Base-by-base conservation (phyloP, 768 basidiomycete genomes). In the Boletus vermiculosoides region DNA sequence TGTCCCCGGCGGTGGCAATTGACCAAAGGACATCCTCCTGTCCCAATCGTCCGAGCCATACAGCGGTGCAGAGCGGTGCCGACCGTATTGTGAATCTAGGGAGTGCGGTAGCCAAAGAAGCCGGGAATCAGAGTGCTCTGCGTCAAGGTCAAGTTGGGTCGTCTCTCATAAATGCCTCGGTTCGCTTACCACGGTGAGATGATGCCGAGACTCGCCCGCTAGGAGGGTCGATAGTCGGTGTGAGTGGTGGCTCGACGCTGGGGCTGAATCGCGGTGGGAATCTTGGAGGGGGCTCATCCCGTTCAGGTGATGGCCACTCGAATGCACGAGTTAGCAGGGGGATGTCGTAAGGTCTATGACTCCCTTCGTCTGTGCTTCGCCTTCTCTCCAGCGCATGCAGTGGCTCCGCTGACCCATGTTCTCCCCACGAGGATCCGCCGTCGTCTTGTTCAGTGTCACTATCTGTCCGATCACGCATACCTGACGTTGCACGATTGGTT, bases 401-500 rank as follows among this genome's bases (percentile, higher is more conserved):
- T 36, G 47, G 31, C n/a, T 60, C 69, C 30, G 52, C n/a, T 33
- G 59, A 33, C 39, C 42, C 57, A 23, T 62, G 62, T 34, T 39
- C 54, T 37, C 59, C 69, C 57, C 65, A 60, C 58, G 76, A 68
- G n/a, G 80, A 78, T 30, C 74, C 76, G 1, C 76, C 77, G 16
- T 76, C 71, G 8, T 80, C 79, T 37, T 78, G 74, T 59, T 81
- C 82, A 10, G 70, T 72, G 56, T 81, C 79, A 61, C 74, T 61
- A 23, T 66, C 66, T 23, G 54, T 34, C 77, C 75, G 79, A 55
- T 61, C 65, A 37, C 50, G 61, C 59, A 60, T 46, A 15, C 42
- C 30, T 45, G 58, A 47, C 52, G 42, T 28, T 65, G 67, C 25
- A 46, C 46, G 56, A 46, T 56, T 37, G 25, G 52, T 60, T 20